Evolutionary conservation across 306 rosid genomes (phyloP), one percentile per base, ranked within the genome.

Genomic region (Dryas octopetala): DNA sequence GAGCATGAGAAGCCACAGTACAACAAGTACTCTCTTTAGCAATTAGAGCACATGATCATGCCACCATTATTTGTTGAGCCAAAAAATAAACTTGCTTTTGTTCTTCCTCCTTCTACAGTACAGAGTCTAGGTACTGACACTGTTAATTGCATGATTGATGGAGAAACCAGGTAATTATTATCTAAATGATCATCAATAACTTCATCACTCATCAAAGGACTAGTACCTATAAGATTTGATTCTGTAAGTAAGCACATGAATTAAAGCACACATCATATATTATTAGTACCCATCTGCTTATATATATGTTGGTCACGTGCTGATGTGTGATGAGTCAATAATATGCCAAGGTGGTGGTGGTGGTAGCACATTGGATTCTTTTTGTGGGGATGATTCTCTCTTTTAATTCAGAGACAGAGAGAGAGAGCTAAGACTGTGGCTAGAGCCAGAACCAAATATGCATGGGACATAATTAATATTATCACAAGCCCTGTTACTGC

Each of bases 341-440:
- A 73, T 79, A 66, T 71, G 19, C 11, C 26, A 13, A 46, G 45
- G 26, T 43, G 41, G 66, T 49, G 15, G 70, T 44, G 10, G 1
- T 12, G n/a, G 2, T 9, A 26, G 51, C 49, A 63, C 81, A 62
- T 78, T 52, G 73, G 76, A 71, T 71, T 78, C 66, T 71, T 43
- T 65, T 40, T 7, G 17, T 4, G 6, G 12, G 2, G 23, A 4
- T 70, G 75, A 70, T 13, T 16, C 60, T 51, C 60, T 51, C 75
- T 40, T n/a, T 55, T 55, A 9, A 19, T 11, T 14, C 5, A 60
- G 40, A 12, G 64, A 23, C 41, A 28, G 38, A 32, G 38, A 32
- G 38, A 32, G 38, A 32, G 38, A 32, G 38, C 38, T 2, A 32
- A 32, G 38, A 32, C 38, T 32, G 38, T 32, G 38, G 3, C 3